phyloP scores from a whole-genome alignment of 257 asterid genomes.

The Nyctanthes arbortristis region DNA sequence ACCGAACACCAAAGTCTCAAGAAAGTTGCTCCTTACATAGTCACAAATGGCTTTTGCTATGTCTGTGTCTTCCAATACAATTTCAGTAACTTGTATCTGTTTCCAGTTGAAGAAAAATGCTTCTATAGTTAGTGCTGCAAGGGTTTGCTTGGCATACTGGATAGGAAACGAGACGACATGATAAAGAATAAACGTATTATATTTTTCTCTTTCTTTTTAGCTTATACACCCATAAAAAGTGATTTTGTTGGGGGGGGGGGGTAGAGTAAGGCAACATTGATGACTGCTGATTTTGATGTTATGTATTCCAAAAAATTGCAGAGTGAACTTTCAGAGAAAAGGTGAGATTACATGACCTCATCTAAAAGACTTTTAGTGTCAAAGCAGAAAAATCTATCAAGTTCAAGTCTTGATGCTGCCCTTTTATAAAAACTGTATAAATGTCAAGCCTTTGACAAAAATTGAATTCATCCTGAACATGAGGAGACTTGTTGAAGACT shows the following conservation, averaged over 20 bases:
- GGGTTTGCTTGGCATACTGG: too few relatives aligned
- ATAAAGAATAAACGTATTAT: too few relatives aligned
- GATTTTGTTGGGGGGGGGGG: too few relatives aligned
- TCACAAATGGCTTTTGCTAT: constrained; percentile 72
- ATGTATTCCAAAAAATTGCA: neutral
- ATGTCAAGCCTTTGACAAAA: too few relatives aligned
- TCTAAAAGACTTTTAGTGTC: neutral
- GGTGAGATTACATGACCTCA: neutral
- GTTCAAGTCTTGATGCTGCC: neutral
- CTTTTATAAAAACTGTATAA: neutral
- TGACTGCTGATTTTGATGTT: too few relatives aligned
- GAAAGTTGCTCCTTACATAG: constrained; percentile 46
- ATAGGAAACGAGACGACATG: neutral
- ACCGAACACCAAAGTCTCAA: constrained; percentile 74
- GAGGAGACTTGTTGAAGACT: neutral
- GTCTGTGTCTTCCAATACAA: constrained; percentile 69
- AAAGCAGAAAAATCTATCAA: too few relatives aligned
- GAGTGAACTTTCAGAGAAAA: neutral
- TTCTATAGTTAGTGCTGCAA: neutral
- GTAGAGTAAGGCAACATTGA: too few relatives aligned
- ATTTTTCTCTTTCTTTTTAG: too few relatives aligned
- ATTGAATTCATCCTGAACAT: too few relatives aligned
- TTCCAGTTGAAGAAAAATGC: constrained; percentile 1
- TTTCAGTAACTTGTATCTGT: constrained; percentile 82
- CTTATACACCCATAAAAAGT: too few relatives aligned